Base-by-base conservation (phyloP, 306 rosid species). In the Astragalus glycyphyllos region DNA sequence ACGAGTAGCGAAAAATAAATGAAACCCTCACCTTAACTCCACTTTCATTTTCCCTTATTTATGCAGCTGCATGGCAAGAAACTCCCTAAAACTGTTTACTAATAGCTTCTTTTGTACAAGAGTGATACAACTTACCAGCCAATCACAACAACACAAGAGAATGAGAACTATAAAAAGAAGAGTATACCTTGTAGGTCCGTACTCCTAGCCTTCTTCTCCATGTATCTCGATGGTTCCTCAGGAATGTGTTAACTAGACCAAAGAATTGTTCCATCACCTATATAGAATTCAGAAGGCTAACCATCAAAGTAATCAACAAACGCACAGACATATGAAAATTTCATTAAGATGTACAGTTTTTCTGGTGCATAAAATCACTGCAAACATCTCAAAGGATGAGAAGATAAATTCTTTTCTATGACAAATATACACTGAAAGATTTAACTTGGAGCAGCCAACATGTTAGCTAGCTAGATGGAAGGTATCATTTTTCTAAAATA, bases 231-330 rank as follows among this genome's bases (percentile, higher is more conserved):
- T 88, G 94, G 76, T 88, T 90, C 72, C 80, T 88, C 17, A 93
- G 76, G 86, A 93, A 93, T 72, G 98, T 93, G 90, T 93, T 93
- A 17, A 90, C 98, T 79, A 93, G 79, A 73, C 89, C 88, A 75
- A 93, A 93, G 84, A 90, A 90, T 48, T 93, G 98, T 74, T 93
- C 97, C 98, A 93, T 93, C 54, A 88, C 97, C 96, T 93, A 83
- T 29, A 65, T 55, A 63, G 14, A 50, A 72, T 60, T 77, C 65
- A 82, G 44, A 75, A 71, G 62, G 42, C 58, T 49, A 41, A 50
- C 69, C 62, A 29, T 34, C 47, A 14, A 29, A 6, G 15, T 42
- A 64, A 55, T 40, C 46, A 57, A 74, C 48, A 23, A n/a, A n/a
- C n/a, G n/a, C n/a, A n/a, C n/a, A n/a, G n/a, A n/a, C n/a, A n/a